Base-by-base conservation (phyloP, 1,284 basidiomycete species). In the Papiliotrema nemorosa region DNA sequence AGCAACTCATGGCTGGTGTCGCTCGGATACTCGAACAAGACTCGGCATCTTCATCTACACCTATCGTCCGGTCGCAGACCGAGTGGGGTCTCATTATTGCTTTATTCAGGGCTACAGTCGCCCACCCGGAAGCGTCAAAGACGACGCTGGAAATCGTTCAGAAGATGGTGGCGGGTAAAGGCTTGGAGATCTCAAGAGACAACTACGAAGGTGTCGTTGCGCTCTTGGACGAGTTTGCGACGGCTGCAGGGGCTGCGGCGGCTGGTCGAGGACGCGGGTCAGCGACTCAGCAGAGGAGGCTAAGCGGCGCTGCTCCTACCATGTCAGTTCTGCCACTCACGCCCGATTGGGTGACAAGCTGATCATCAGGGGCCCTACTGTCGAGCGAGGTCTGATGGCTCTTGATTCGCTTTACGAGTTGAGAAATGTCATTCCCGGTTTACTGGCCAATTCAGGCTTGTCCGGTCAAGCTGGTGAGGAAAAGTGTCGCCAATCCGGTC, bases 51-150 rank as follows among this genome's bases (percentile, higher is more conserved):
- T 16, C 21, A 5, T 16, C n/a, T 7, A 14, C 25, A 9, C n/a
- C 13, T 5, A 83, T 90, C 26, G 83, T 90, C 57, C 81, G 81
- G 53, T 92, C 90, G 2, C 86, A 88, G 62, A 97, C 94, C 0
- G 93, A 98, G 73, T 98, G 96, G 96, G 89, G 88, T 49, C 78
- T 97, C 31, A 82, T 94, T 16, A 90, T 96, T 62, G 86, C 90
- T 1, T 78, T 97, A n/a, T 82, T 98, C 60, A 82, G 88, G 36
- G 86, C 86, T 0, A 91, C 90, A 1, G 82, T 90, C 40, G 80
- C 85, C 7, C 88, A 96, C 62, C 83, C 89, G n/a, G 88, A 90
- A 71, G 91, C 92, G 2, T 85, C 88, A 25, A 85, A 88, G 40
- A 78, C 85, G 41, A 87, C 91, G 1, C 88, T 97, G 63, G 83